Conservation (phyloP, 129 eudicot species). For the Deinandra increscens region DNA sequence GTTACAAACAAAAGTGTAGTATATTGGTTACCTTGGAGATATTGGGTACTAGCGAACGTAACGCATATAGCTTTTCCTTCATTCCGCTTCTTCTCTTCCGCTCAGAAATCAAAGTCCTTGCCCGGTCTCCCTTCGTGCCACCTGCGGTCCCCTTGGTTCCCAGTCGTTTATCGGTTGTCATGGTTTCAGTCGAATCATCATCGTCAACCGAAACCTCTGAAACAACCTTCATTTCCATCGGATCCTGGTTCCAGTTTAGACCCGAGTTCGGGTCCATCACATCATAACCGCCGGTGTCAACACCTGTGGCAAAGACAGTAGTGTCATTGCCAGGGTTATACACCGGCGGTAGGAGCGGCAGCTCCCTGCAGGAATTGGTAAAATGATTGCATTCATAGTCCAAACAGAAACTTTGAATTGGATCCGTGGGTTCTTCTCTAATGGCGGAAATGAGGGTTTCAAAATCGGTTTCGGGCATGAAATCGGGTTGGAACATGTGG, state of each 20-base stretch:
- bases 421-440: slow-evolving; percentile 39
- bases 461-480: slow-evolving; percentile 46
- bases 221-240: slow-evolving; percentile 20
- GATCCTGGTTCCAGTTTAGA: slow-evolving; percentile 13
- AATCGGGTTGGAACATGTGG: slow-evolving; percentile 39
- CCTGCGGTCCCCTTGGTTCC: slow-evolving; percentile 23
- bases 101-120: slow-evolving; percentile 73
- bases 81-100: slow-evolving; percentile 73
- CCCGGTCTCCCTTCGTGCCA: slow-evolving; percentile 45
- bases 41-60: slow-evolving; percentile 81
- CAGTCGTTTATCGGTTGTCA: slow-evolving; percentile 22
- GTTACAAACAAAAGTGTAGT: background rate
- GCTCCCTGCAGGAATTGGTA: slow-evolving; percentile 26
- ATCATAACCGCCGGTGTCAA: slow-evolving; percentile 4
- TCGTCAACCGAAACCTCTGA: slow-evolving; percentile 23
- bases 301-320: background rate
- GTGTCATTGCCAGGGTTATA: background rate
- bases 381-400: slow-evolving; percentile 40
- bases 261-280: slow-evolving; percentile 21
- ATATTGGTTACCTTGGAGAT: slow-evolving; percentile 61
- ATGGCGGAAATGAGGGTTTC: slow-evolving; percentile 51
- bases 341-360: slow-evolving; percentile 22
- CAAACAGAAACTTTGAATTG: slow-evolving; percentile 27
- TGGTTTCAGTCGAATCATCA: slow-evolving; percentile 44
- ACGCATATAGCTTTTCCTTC: slow-evolving; percentile 83